These are phyloP conservation scores for Udeniomyces megalosporus DNA, from an alignment of 768 basidiomycete species.

Conservation along the genomic window DNA sequence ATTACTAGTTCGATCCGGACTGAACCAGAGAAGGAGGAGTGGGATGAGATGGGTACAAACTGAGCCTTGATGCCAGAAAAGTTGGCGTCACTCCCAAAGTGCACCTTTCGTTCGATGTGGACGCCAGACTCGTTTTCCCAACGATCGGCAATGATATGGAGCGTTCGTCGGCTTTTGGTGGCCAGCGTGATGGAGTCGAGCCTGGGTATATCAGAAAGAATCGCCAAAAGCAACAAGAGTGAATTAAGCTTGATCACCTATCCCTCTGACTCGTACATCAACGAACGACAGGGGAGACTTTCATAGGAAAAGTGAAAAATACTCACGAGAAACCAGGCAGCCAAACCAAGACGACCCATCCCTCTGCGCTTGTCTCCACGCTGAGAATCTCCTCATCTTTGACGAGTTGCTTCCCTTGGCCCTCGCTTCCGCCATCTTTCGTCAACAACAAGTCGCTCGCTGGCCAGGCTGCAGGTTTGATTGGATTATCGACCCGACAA, in stretches of 20 bases:
- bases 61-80: conserved; percentile 8
- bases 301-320: not conserved
- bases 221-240: not conserved
- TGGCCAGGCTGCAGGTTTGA: conserved; percentile 8
- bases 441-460: not conserved
- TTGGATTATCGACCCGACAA: conserved; percentile 7
- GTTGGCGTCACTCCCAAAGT: conserved; percentile 11
- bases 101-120: conserved; percentile 15
- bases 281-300: not conserved
- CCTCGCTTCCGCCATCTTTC: not conserved
- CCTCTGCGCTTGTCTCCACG: conserved; percentile 12
- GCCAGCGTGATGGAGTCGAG: conserved; percentile 15
- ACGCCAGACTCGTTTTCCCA: conserved; percentile 11
- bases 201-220: not conserved
- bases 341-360: conserved; percentile 7
- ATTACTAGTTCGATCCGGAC: too few relatives aligned
- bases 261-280: too few relatives aligned
- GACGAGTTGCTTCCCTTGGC: not conserved
- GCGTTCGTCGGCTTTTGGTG: conserved; percentile 8
- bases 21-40: not conserved
- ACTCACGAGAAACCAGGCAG: conserved; percentile 16
- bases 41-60: not conserved
- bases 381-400: not conserved
- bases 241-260: too few relatives aligned
- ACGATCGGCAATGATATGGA: conserved; percentile 15